These are phyloP conservation scores for Sporisorium graminicola DNA, from an alignment of 1,284 basidiomycete genomes.

Conservation along the genomic window DNA sequence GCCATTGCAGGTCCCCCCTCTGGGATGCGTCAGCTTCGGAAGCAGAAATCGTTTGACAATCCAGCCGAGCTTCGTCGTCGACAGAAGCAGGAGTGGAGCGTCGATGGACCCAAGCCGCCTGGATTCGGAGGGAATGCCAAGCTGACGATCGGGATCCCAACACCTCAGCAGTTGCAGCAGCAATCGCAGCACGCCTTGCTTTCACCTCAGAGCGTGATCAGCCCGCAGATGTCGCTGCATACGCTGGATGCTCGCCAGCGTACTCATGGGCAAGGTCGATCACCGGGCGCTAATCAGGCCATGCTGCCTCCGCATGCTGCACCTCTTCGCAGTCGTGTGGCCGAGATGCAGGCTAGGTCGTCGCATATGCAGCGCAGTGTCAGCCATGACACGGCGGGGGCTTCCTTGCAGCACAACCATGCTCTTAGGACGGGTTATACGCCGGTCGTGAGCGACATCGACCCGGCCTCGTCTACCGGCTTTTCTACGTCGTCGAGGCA, in stretches of 20 bases:
- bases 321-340: constrained; percentile 16
- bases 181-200: constrained; percentile 10
- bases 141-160: constrained; percentile 41
- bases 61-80: constrained; percentile 47
- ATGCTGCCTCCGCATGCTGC: constrained; percentile 14
- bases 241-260: constrained; percentile 24
- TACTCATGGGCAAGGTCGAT: constrained; percentile 1
- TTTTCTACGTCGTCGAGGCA: constrained; percentile 23
- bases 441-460: constrained; percentile 21
- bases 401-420: constrained; percentile 3
- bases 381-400: constrained; percentile 27
- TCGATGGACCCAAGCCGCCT: constrained; percentile 36
- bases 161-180: constrained; percentile 18
- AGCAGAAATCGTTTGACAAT: constrained; percentile 53
- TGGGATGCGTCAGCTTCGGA: constrained; percentile 38
- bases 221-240: constrained; percentile 13
- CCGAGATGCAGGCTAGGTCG: constrained; percentile 20
- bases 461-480: constrained; percentile 36
- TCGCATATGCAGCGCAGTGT: constrained; percentile 29
- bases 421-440: not conserved
- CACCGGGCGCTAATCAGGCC: constrained; percentile 7
- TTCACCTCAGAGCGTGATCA: constrained; percentile 25
- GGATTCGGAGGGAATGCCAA: constrained; percentile 28
- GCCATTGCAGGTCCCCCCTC: not conserved
- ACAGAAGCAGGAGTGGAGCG: constrained; percentile 47